phyloP scores from a whole-genome alignment of 257 asterid genomes.

The Solanum megistacrolobum region DNA sequence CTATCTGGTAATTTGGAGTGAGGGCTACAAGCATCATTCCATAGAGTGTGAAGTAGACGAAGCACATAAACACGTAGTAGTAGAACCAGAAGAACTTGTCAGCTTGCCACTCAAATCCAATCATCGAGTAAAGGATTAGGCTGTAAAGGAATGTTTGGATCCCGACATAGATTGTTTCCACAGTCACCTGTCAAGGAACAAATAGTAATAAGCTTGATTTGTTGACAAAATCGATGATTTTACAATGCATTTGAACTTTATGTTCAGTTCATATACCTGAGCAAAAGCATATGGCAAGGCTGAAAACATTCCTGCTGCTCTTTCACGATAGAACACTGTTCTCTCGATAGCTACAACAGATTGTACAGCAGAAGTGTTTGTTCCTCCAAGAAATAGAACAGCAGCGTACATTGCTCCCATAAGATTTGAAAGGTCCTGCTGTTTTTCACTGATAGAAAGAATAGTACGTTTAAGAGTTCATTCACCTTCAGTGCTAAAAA shows the following conservation, averaged over 20 bases:
- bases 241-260: neutral
- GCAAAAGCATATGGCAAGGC: constrained; percentile 67
- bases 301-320: constrained; percentile 65
- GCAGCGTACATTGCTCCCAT: constrained; percentile 69
- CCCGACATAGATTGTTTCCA: constrained; percentile 44
- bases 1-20: constrained; percentile 61
- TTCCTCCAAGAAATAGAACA: constrained; percentile 58
- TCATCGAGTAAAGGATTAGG: constrained; percentile 24
- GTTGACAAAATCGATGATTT: neutral
- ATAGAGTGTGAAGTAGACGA: constrained; percentile 27
- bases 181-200: constrained; percentile 30
- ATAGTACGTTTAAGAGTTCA: neutral
- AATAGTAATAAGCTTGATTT: neutral
- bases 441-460: constrained; percentile 26
- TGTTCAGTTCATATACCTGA: constrained; percentile 27
- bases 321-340: constrained; percentile 55
- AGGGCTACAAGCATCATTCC: constrained; percentile 53
- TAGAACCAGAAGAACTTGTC: constrained; percentile 50
- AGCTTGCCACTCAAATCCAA: constrained; percentile 29
- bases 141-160: constrained; percentile 24
- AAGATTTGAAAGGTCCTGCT: constrained; percentile 51
- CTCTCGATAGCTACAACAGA: constrained; percentile 61
- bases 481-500: neutral
- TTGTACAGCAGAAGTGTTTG: constrained; percentile 57
- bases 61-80: constrained; percentile 25